These are phyloP conservation scores for Boletellus ananiceps DNA, from an alignment of 768 basidiomycete genomes.

Conservation along the genomic window DNA sequence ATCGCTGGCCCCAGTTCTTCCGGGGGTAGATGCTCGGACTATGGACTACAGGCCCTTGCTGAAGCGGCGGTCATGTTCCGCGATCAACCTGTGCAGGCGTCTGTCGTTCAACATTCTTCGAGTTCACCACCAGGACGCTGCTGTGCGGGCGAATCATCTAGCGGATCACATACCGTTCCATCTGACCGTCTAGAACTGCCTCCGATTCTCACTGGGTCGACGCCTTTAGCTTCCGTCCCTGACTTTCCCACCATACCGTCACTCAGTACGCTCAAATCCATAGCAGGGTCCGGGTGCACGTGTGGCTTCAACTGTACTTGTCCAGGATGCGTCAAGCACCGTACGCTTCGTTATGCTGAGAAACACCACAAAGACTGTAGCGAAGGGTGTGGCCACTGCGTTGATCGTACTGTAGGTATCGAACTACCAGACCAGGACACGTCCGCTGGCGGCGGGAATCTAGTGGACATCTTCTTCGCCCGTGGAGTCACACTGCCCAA, in stretches of 20 bases:
- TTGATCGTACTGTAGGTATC: slow-evolving; percentile 47
- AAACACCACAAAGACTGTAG: slow-evolving; percentile 35
- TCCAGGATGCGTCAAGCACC: slow-evolving; percentile 70
- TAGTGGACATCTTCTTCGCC: slow-evolving; percentile 63
- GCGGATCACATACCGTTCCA: background rate
- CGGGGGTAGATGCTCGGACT: background rate
- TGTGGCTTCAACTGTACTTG: slow-evolving; percentile 68
- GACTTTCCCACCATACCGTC: slow-evolving; percentile 57
- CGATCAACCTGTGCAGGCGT: slow-evolving; percentile 4
- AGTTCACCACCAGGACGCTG: slow-evolving; percentile 20
- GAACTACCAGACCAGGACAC: slow-evolving; percentile 36
- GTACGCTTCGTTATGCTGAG: slow-evolving; percentile 46
- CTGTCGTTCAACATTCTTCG: slow-evolving; percentile 4
- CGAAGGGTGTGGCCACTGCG: slow-evolving; percentile 57
- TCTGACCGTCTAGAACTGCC: slow-evolving; percentile 41
- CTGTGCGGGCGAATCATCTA: slow-evolving; percentile 5
- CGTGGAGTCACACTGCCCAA: slow-evolving; percentile 66
- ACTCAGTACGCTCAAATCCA: slow-evolving; percentile 50
- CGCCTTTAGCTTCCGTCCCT: slow-evolving; percentile 29
- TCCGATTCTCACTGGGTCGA: slow-evolving; percentile 38
- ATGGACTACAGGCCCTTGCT: slow-evolving; percentile 34
- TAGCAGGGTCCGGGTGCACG: slow-evolving; percentile 67
- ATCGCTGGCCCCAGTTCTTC: slow-evolving; percentile 3
- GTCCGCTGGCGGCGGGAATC: slow-evolving; percentile 22
- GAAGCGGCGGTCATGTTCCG: slow-evolving; percentile 32